These are phyloP conservation scores for Pseudogymnoascus sp. DNA, from an alignment of 2,329 filamentous ascomycete species.

Conservation along the genomic window DNA sequence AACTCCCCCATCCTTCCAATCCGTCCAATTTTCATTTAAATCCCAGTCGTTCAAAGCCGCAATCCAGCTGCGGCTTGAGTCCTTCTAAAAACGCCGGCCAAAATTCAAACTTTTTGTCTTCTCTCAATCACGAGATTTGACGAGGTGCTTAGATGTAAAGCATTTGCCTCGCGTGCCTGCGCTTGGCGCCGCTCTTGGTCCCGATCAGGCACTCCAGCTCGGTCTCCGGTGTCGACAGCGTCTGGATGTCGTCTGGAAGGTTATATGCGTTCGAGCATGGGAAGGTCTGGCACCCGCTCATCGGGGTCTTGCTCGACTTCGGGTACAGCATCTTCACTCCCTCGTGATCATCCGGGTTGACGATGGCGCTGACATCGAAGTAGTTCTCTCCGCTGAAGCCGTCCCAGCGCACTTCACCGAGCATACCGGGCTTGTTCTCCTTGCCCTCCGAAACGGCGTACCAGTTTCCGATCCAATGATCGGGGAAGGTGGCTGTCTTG, in stretches of 20 bases:
- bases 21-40: neutral
- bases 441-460: conserved; percentile 41
- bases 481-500: conserved; percentile 34
- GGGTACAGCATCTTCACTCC: conserved; percentile 51
- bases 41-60: neutral
- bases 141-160: neutral
- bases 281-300: conserved; percentile 46
- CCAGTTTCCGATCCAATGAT: conserved; percentile 37
- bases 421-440: conserved; percentile 39
- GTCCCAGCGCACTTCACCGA: conserved; percentile 46
- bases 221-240: conserved; percentile 41
- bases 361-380: conserved; percentile 54
- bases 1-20: neutral
- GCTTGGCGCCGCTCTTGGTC: conserved; percentile 15
- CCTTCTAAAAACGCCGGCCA: neutral
- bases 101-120: conserved; percentile 6
- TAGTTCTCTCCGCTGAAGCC: conserved; percentile 43
- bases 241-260: conserved; percentile 47
- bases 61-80: neutral
- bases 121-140: neutral
- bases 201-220: conserved; percentile 40
- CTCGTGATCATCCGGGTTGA: conserved; percentile 41
- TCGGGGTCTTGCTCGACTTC: conserved; percentile 27
- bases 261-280: conserved; percentile 50
- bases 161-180: conserved; percentile 13